These are phyloP conservation scores for Hypomyces perniciosus DNA, from an alignment of 2,329 filamentous ascomycete genomes.

Conservation along the genomic window DNA sequence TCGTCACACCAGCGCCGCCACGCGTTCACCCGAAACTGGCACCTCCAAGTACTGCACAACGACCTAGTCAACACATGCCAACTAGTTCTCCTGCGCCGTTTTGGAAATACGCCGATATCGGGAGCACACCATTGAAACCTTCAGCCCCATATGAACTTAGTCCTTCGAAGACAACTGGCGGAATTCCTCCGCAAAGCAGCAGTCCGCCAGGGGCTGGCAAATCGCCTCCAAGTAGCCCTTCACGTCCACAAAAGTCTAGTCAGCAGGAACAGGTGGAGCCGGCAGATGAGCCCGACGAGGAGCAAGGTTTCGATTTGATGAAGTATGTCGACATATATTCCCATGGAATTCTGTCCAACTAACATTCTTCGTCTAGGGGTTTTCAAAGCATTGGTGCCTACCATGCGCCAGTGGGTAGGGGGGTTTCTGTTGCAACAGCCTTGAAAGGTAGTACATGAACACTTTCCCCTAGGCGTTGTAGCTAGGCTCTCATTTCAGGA, in stretches of 20 bases:
- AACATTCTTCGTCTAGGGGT: conserved; percentile 37
- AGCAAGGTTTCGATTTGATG: conserved; percentile 52
- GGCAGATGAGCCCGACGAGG: conserved; percentile 35
- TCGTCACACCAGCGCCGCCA: conserved; percentile 67
- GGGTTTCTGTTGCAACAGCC: conserved; percentile 38
- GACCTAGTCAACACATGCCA: conserved; percentile 79
- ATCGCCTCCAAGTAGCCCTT: conserved; percentile 49
- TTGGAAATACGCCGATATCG: conserved; percentile 78
- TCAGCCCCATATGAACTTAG: conserved; percentile 49
- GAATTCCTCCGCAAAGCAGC: conserved; percentile 47
- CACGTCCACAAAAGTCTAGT: conserved; percentile 32
- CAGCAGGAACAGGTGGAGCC: conserved; percentile 24
- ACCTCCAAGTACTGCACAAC: conserved; percentile 72
- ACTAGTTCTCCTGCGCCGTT: conserved; percentile 81
- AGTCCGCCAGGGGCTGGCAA: conserved; percentile 48
- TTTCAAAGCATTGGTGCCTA: conserved; percentile 61
- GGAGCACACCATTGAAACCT: conserved; percentile 61
- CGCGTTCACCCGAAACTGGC: conserved; percentile 68
- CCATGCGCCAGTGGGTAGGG: conserved; percentile 48
- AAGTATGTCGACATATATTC: conserved; percentile 38
- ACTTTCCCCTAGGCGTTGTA: not conserved
- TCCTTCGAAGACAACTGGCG: conserved; percentile 45
- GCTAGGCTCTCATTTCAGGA: not conserved
- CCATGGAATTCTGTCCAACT: not conserved
- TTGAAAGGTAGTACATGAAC: conserved; percentile 27